Conservation (phyloP, 2,329 filamentous ascomycete genomes). For the Xylariaceae sp. region DNA sequence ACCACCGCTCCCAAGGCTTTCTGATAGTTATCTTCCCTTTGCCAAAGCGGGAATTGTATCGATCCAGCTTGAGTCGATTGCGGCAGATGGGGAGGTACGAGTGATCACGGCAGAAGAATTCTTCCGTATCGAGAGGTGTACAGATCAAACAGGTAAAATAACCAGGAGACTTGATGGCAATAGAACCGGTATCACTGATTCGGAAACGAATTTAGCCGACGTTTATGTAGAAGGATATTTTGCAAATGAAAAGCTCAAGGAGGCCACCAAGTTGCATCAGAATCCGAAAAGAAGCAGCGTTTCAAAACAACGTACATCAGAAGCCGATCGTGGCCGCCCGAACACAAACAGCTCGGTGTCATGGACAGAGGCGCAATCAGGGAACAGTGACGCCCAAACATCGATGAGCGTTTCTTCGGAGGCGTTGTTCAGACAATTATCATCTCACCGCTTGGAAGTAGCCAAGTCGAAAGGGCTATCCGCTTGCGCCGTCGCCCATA, state of each 20-base stretch:
- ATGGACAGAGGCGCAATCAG: neutral
- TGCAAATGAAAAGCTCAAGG: neutral
- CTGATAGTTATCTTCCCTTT: slow-evolving; percentile 19
- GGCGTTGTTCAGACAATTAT: neutral
- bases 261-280: neutral
- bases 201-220: neutral
- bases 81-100: slow-evolving; percentile 5
- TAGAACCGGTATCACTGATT: neutral
- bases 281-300: neutral
- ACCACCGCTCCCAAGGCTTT: slow-evolving; percentile 22
- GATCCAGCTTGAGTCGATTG: slow-evolving; percentile 10
- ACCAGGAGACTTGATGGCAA: neutral
- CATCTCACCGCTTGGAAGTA: neutral
- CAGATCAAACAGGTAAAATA: neutral
- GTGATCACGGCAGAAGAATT: slow-evolving; percentile 2
- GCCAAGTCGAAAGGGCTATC: slow-evolving; percentile 1
- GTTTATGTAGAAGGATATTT: neutral
- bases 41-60: neutral
- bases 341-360: neutral
- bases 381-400: neutral
- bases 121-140: neutral
- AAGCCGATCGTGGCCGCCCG: neutral
- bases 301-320: neutral
- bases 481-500: slow-evolving; percentile 7
- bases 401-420: neutral